phyloP scores from a whole-genome alignment of 2,329 filamentous ascomycete species.

The Sclerotinia trifoliorum region DNA sequence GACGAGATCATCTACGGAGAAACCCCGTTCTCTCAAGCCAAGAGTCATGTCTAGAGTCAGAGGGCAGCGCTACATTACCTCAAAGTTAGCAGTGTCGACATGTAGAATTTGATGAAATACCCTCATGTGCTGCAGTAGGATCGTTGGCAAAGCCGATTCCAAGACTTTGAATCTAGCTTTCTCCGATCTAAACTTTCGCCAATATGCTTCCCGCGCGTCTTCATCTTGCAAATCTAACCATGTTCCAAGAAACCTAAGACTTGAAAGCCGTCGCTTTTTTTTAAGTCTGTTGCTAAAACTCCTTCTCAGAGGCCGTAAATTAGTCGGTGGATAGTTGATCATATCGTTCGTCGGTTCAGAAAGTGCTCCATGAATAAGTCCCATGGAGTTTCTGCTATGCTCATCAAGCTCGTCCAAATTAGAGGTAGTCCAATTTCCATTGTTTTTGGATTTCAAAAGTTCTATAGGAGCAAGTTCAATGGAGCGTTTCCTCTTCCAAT shows the following conservation, averaged over 20 bases:
- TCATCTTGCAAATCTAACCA: slow-evolving; percentile 29
- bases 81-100: slow-evolving; percentile 5
- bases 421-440: neutral
- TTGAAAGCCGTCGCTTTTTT: slow-evolving; percentile 11
- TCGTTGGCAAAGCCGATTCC: slow-evolving; percentile 24
- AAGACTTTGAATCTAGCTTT: neutral
- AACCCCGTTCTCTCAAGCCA: slow-evolving; percentile 22
- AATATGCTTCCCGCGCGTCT: slow-evolving; percentile 20
- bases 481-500: neutral
- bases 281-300: neutral
- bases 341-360: neutral
- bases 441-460: neutral
- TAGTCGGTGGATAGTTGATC: neutral
- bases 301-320: neutral
- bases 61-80: neutral
- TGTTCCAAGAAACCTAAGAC: slow-evolving; percentile 21
- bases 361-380: neutral
- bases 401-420: neutral
- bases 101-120: slow-evolving; percentile 6
- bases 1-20: slow-evolving; percentile 31
- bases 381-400: neutral
- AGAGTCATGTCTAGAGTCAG: neutral
- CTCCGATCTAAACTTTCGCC: slow-evolving; percentile 18
- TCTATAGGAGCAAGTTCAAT: neutral
- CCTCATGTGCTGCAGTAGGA: slow-evolving; percentile 26